Percentiles rank a stretch among this genome's conserved stretches.
phyloP scores from a whole-genome alignment of 805 yeast species.

The Saccharomyces mikatae region DNA sequence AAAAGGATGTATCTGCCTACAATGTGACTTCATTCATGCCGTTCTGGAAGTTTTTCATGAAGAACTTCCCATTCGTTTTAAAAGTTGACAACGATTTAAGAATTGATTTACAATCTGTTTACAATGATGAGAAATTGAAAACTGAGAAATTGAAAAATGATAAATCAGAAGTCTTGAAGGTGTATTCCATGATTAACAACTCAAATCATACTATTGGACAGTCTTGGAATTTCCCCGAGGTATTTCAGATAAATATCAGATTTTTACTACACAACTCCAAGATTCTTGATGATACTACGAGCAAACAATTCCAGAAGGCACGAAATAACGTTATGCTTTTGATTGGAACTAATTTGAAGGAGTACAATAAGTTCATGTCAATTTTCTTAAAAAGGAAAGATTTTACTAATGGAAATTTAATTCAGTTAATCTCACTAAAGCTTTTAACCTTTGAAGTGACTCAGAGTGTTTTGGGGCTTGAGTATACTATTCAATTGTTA shows the following conservation, averaged over 20 bases:
- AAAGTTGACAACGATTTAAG: constrained; percentile 24
- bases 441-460: constrained; percentile 24
- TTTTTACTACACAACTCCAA: constrained; percentile 6
- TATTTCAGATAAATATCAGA: constrained; percentile 26
- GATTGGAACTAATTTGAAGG: constrained; percentile 16
- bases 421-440: constrained; percentile 20
- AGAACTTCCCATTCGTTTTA: constrained; percentile 22
- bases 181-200: constrained; percentile 13
- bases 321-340: constrained; percentile 18
- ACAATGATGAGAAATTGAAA: constrained; percentile 25
- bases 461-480: constrained; percentile 17
- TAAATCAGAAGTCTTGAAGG: constrained; percentile 7
- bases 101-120: constrained; percentile 19
- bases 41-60: constrained; percentile 31
- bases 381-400: constrained; percentile 26
- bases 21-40: constrained; percentile 21
- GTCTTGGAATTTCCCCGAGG: constrained; percentile 20
- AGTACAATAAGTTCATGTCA: constrained; percentile 28
- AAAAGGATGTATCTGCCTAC: constrained; percentile 17
- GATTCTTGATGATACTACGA: constrained; percentile 1
- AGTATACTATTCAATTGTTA: constrained; percentile 11
- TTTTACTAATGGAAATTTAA: constrained; percentile 16
- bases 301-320: constrained; percentile 5
- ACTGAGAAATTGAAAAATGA: constrained; percentile 16
- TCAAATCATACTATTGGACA: background rate